A percentile compares a stretch with the other conserved stretches of the same genome.
These are phyloP conservation scores for Fusarium metavorans DNA, from an alignment of 2,329 filamentous ascomycete species.

Conservation along the genomic window DNA sequence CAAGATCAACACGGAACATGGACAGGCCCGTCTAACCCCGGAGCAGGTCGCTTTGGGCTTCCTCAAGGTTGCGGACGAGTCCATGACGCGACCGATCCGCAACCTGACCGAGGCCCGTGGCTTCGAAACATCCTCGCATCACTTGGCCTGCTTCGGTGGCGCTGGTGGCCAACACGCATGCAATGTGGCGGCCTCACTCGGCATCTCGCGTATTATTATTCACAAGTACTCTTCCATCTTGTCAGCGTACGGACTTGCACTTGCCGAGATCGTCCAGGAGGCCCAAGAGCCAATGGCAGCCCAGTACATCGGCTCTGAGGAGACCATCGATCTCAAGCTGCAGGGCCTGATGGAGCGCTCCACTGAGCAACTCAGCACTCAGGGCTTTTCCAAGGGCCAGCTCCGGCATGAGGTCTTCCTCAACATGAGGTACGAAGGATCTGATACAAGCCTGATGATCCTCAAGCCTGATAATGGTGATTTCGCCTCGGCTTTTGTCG, in stretches of 20 bases:
- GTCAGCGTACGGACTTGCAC: neutral
- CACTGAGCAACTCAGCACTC: neutral
- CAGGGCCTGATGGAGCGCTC: neutral
- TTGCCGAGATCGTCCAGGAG: conserved; percentile 9
- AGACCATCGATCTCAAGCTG: neutral
- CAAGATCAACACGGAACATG: conserved; percentile 54
- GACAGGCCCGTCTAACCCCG: conserved; percentile 39
- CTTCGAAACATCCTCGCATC: conserved; percentile 50
- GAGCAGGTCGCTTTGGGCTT: conserved; percentile 54
- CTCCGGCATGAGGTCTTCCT: conserved; percentile 58
- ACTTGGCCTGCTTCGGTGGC: conserved; percentile 48
- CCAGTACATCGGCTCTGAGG: neutral
- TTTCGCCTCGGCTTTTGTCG: conserved; percentile 75
- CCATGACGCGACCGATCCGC: conserved; percentile 52
- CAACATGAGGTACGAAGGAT: conserved; percentile 58
- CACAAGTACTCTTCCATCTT: neutral
- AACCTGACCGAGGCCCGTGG: conserved; percentile 52
- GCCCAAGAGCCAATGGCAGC: conserved; percentile 3
- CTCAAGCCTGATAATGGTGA: conserved; percentile 54
- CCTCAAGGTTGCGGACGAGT: conserved; percentile 52
- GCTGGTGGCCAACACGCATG: neutral
- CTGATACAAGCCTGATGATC: conserved; percentile 56
- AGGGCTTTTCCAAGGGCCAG: conserved; percentile 48
- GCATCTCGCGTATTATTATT: neutral
- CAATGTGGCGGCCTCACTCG: neutral